Conservation (phyloP, 139 green algal genomes). For the Chlamydomonas urium region DNA sequence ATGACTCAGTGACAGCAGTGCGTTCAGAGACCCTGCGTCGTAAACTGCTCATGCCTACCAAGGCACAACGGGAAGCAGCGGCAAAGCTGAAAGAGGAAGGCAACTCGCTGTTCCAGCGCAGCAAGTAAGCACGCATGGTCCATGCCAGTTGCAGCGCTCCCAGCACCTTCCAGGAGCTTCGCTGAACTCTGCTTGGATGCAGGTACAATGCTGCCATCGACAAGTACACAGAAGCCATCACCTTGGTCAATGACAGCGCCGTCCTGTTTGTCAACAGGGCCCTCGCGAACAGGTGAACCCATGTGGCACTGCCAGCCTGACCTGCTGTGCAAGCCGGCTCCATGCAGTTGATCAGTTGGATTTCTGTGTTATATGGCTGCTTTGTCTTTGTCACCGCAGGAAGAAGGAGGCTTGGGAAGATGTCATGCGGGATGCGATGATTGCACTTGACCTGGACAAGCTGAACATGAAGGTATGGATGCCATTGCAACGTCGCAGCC, state of each 20-base stretch:
- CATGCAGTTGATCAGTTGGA: not conserved
- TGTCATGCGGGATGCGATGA: constrained; percentile 30
- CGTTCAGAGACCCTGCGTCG: too few relatives aligned
- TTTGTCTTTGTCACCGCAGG: constrained; percentile 16
- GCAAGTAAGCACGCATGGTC: not conserved
- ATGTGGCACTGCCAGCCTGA: not conserved
- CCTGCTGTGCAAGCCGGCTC: not conserved
- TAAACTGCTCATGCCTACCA: too few relatives aligned
- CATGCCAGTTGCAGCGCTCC: not conserved
- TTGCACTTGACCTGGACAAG: constrained; percentile 25
- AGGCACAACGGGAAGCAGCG: constrained; percentile 2
- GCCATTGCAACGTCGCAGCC: not conserved
- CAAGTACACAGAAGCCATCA: constrained; percentile 31
- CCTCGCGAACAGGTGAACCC: constrained; percentile 13
- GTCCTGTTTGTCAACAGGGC: constrained; percentile 50
- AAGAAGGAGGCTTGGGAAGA: constrained; percentile 31
- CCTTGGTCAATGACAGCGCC: constrained; percentile 14
- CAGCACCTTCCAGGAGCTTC: not conserved
- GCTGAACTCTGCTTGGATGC: not conserved
- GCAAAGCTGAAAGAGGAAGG: constrained; percentile 26
- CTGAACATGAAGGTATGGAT: constrained; percentile 20
- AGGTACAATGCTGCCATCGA: constrained; percentile 9
- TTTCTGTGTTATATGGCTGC: not conserved
- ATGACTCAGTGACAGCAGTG: too few relatives aligned
- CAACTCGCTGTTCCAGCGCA: constrained; percentile 36